These are phyloP conservation scores for Globisporangium perplexum DNA, from an alignment of 352 stramenopile species.

Conservation along the genomic window DNA sequence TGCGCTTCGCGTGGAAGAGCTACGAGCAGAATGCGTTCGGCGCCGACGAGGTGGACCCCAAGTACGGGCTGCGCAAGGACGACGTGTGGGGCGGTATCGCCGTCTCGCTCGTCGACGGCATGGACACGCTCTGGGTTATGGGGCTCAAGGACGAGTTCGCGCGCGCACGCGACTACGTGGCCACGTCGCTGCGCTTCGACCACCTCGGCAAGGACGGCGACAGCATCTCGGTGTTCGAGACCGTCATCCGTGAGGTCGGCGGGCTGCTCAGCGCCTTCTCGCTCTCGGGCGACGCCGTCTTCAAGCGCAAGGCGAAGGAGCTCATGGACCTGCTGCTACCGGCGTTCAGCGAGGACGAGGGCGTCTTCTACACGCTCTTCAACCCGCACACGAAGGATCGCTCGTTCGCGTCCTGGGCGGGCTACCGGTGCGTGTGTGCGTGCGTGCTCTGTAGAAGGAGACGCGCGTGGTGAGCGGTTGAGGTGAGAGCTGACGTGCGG, in stretches of 20 bases:
- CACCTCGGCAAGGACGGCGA: constrained; percentile 51
- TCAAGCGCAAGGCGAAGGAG: constrained; percentile 92
- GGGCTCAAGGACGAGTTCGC: constrained; percentile 90
- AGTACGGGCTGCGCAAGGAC: constrained; percentile 48
- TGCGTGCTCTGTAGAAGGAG: not conserved
- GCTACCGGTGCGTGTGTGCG: constrained; percentile 21
- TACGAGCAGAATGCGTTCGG: constrained; percentile 96
- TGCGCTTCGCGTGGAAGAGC: constrained; percentile 75
- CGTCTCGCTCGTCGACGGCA: constrained; percentile 90
- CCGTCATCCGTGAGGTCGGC: constrained; percentile 97
- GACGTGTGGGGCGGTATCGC: constrained; percentile 90
- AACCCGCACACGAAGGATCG: constrained; percentile 76
- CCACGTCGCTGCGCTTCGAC: constrained; percentile 70
- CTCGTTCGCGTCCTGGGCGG: constrained; percentile 31
- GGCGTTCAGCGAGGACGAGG: constrained; percentile 86
- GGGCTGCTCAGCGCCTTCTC: constrained; percentile 96
- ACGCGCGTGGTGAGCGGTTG: not conserved
- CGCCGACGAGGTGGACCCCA: constrained; percentile 92
- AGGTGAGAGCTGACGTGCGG: no score
- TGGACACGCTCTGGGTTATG: constrained; percentile 98
- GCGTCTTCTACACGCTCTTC: constrained; percentile 88
- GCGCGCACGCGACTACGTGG: constrained; percentile 87
- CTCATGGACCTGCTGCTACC: constrained; percentile 88
- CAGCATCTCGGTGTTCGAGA: constrained; percentile 97
- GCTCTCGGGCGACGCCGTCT: constrained; percentile 78